A percentile compares a stretch with the other conserved stretches of the same genome.
phyloP scores from a whole-genome alignment of 2,329 filamentous ascomycete genomes.

The Colletotrichum sp. region DNA sequence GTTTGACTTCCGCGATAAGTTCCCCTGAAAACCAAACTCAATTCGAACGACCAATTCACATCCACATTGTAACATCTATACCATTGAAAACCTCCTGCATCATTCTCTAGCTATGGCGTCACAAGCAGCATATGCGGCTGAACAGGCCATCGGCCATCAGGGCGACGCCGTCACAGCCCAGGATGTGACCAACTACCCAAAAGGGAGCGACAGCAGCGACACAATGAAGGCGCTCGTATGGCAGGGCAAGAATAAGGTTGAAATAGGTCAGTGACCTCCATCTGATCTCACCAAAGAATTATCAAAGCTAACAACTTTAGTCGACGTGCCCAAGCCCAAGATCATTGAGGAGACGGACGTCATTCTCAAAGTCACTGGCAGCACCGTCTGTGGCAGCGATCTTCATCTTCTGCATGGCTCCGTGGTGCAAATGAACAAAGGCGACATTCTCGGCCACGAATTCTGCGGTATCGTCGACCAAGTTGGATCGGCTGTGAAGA shows the following conservation, averaged over 20 bases:
- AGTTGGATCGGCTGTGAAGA: slow-evolving; percentile 59
- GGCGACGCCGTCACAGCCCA: slow-evolving; percentile 70
- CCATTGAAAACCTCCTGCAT: not conserved
- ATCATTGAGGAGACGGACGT: slow-evolving; percentile 78
- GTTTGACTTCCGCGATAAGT: not conserved
- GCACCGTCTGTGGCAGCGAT: slow-evolving; percentile 63
- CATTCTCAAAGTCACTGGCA: slow-evolving; percentile 78
- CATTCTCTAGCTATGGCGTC: slow-evolving; percentile 52
- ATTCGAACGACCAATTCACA: rapidly evolving
- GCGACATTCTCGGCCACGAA: slow-evolving; percentile 71
- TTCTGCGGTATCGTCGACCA: slow-evolving; percentile 63
- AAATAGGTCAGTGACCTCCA: slow-evolving; percentile 55
- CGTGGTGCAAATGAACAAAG: slow-evolving; percentile 64
- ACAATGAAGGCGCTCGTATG: slow-evolving; percentile 83
- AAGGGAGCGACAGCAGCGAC: slow-evolving; percentile 53
- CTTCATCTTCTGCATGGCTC: slow-evolving; percentile 61
- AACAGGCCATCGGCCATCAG: slow-evolving; percentile 72
- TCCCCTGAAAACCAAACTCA: not conserved
- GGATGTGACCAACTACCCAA: slow-evolving; percentile 68
- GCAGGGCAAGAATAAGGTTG: slow-evolving; percentile 81
- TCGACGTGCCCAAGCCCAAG: slow-evolving; percentile 72
- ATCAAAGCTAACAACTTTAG: slow-evolving; percentile 29
- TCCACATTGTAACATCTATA: not conserved
- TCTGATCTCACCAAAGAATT: not conserved
- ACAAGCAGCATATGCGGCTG: slow-evolving; percentile 71